phyloP scores from a whole-genome alignment of 2,329 filamentous ascomycete species.

The Penicillium expansum region DNA sequence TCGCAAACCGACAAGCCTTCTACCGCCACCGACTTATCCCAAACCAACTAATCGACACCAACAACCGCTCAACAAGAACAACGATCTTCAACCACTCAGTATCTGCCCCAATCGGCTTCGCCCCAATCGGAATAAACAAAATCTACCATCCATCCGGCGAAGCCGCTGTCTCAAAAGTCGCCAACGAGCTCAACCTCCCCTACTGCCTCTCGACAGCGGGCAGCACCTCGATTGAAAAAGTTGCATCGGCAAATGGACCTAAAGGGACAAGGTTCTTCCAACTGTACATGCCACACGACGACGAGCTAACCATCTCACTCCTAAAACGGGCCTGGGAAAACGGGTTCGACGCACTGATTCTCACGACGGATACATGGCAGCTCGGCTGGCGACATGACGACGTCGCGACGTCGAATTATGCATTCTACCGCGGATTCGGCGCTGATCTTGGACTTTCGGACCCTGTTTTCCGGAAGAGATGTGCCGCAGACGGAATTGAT shows the following conservation, averaged over 20 bases:
- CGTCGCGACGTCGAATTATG: constrained; percentile 57
- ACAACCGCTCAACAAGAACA: constrained; percentile 56
- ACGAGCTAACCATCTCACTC: constrained; percentile 57
- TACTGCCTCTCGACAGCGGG: constrained; percentile 61
- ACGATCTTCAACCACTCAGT: constrained; percentile 60
- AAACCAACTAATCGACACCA: constrained; percentile 61
- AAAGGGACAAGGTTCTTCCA: constrained; percentile 58
- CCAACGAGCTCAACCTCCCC: constrained; percentile 57
- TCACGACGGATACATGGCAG: constrained; percentile 64
- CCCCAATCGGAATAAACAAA: constrained; percentile 64
- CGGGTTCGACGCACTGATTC: constrained; percentile 58
- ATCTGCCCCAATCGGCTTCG: constrained; percentile 61
- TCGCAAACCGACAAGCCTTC: constrained; percentile 62
- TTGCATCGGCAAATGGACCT: constrained; percentile 54
- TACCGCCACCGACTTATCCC: constrained; percentile 63
- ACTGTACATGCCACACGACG: constrained; percentile 63
- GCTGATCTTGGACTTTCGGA: constrained; percentile 57
- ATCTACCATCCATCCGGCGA: constrained; percentile 62
- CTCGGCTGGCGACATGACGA: constrained; percentile 62
- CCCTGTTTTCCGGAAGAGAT: constrained; percentile 56
- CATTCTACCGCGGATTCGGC: constrained; percentile 61
- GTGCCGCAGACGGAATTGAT: constrained; percentile 55
- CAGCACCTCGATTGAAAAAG: constrained; percentile 56
- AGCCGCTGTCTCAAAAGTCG: constrained; percentile 58
- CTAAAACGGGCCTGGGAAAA: constrained; percentile 54